Conservation (phyloP, 2,329 filamentous ascomycete species). For the Calonectria hawksworthii region DNA sequence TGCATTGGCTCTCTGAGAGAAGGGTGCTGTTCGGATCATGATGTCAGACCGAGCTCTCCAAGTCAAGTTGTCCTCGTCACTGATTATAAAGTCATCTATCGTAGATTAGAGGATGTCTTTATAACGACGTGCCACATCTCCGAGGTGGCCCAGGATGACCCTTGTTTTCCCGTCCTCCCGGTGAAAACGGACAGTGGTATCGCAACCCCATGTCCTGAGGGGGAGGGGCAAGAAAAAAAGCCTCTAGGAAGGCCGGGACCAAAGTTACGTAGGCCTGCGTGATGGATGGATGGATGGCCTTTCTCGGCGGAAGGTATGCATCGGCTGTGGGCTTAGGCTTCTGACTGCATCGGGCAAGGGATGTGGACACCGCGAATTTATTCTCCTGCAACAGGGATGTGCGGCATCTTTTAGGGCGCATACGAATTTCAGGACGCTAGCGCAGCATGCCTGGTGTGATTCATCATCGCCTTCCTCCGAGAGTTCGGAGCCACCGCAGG, state of each 20-base stretch:
- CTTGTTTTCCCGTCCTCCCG: neutral
- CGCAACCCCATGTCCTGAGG: neutral
- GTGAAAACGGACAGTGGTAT: neutral
- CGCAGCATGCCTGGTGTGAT: constrained; percentile 1
- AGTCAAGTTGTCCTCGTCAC: neutral
- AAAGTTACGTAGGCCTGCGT: neutral
- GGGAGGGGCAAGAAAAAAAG: neutral
- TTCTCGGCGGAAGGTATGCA: neutral
- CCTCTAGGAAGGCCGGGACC: neutral
- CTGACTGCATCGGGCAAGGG: neutral
- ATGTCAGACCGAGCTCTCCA: neutral
- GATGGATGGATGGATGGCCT: neutral
- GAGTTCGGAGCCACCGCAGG: neutral
- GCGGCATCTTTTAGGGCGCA: neutral
- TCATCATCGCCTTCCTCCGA: neutral
- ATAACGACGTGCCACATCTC: neutral
- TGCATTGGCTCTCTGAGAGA: neutral
- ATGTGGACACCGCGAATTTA: neutral
- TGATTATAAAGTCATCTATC: neutral
- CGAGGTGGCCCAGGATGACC: neutral
- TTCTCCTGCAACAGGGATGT: neutral
- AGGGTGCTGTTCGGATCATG: neutral
- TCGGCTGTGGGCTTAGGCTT: neutral
- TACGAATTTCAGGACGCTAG: neutral
- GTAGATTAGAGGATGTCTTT: neutral